phyloP scores from a whole-genome alignment of 2,329 filamentous ascomycete genomes.

The Trichoderma sp. region DNA sequence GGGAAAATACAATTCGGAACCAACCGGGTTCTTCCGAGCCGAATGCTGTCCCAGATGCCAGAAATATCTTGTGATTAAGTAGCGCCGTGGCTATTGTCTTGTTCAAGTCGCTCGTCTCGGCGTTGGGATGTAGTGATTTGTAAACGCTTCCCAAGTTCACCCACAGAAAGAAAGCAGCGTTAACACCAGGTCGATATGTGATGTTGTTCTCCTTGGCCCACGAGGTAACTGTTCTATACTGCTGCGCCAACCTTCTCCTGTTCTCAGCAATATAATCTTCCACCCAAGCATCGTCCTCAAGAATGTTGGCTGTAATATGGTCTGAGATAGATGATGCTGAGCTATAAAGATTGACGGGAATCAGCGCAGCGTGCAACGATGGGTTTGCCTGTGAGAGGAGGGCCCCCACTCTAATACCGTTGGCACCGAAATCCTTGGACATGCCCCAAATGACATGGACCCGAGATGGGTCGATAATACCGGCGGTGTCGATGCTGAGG shows the following conservation, averaged over 20 bases:
- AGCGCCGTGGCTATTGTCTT: constrained; percentile 28
- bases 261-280: constrained; percentile 45
- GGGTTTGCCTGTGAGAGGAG: constrained; percentile 46
- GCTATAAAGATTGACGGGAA: constrained; percentile 39
- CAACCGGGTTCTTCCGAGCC: constrained; percentile 37
- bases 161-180: constrained; percentile 56
- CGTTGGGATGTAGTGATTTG: constrained; percentile 20
- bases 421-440: constrained; percentile 54
- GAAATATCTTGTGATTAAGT: constrained; percentile 32
- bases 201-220: constrained; percentile 41
- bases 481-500: constrained; percentile 41
- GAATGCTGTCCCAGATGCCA: constrained; percentile 36
- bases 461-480: constrained; percentile 44
- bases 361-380: constrained; percentile 37
- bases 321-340: constrained; percentile 45
- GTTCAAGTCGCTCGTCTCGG: constrained; percentile 24
- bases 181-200: constrained; percentile 43
- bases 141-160: constrained; percentile 41
- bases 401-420: constrained; percentile 50
- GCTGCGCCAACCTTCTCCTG: constrained; percentile 35
- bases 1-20: constrained; percentile 40
- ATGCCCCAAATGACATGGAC: constrained; percentile 51
- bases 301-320: constrained; percentile 37
- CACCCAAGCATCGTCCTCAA: constrained; percentile 43
- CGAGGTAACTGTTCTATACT: constrained; percentile 36